Conservation (phyloP, 2,329 filamentous ascomycete species). For the Ambrosiella beaveri region DNA sequence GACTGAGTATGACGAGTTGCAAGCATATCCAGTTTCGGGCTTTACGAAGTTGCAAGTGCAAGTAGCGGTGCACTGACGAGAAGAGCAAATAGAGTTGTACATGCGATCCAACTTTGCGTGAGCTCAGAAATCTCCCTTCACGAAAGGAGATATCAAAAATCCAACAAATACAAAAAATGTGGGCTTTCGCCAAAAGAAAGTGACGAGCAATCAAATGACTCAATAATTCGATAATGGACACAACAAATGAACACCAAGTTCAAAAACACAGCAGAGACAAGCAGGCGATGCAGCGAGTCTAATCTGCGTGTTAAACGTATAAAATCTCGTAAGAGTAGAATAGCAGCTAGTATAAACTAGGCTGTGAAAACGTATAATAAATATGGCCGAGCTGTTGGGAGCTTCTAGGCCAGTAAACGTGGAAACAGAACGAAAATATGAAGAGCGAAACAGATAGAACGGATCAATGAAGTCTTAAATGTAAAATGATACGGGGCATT, state of each 20-base stretch:
- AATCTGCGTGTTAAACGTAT: neutral
- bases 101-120: conserved; percentile 9
- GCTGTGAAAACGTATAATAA: conserved; percentile 2
- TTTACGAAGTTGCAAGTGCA: conserved; percentile 6
- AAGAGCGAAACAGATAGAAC: neutral
- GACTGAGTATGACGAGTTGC: neutral
- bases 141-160: conserved; percentile 8
- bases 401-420: neutral
- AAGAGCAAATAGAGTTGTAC: conserved; percentile 5
- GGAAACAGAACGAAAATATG: neutral
- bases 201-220: conserved; percentile 1
- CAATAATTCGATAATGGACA: conserved; percentile 9
- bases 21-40: neutral
- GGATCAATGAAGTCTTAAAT: conserved; percentile 1
- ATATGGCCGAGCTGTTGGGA: neutral
- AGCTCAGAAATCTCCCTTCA: conserved; percentile 6
- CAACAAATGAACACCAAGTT: neutral
- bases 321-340: neutral
- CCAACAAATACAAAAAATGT: conserved; percentile 3
- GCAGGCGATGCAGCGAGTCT: neutral
- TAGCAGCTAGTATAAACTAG: neutral
- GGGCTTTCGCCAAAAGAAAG: conserved; percentile 3
- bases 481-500: neutral
- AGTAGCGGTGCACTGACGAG: conserved; percentile 9
- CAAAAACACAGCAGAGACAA: neutral